Base-by-base conservation (phyloP, 306 rosid species). In the Sicyos baderoa region DNA sequence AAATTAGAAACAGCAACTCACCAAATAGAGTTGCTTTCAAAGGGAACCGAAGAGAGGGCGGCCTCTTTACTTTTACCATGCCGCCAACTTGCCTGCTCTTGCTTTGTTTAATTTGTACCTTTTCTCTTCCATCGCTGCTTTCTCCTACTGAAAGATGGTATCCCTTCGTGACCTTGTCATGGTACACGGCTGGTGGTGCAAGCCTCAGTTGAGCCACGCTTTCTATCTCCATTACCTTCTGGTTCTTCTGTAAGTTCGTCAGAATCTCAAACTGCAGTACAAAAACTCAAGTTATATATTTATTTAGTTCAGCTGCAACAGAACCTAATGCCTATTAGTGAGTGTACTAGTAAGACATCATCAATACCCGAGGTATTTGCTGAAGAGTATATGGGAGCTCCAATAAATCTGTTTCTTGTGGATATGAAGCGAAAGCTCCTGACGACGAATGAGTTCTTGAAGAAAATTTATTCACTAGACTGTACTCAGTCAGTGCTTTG, bases 121-220 rank as follows among this genome's bases (percentile, higher is more conserved):
- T 75, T 23, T 73, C 74, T 72, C 75, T 68, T 75, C 73, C 73
- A 25, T 70, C 72, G 83, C 95, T 87, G 76, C 89, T 85, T 75
- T 88, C 96, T 13, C 89, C 98, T 0, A 80, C 66, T 75, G 79
- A 50, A 75, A 80, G 74, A 78, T 78, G 76, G 35, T 78, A 65
- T 67, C 88, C 89, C 74, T 75, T 86, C 74, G 51, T 85, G 32
- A 93, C 96, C 84, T 90, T 93, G 71, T 90, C 99, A 76, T 90
- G 99, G 80, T 93, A 89, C 18, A 93, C 80, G 61, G 99, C 88
- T 16, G 96, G 97, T 1, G 99, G 97, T 45, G 99, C 89, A 63
- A 93, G 97, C 83, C 86, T 85, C 82, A 90, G 61, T 50, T 75
- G 99, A 77, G 96, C 90, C 78, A 88, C 71, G 82, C 76, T 86